Conservation (phyloP, 2,329 filamentous ascomycete genomes). For the Fusarium hainanense region DNA sequence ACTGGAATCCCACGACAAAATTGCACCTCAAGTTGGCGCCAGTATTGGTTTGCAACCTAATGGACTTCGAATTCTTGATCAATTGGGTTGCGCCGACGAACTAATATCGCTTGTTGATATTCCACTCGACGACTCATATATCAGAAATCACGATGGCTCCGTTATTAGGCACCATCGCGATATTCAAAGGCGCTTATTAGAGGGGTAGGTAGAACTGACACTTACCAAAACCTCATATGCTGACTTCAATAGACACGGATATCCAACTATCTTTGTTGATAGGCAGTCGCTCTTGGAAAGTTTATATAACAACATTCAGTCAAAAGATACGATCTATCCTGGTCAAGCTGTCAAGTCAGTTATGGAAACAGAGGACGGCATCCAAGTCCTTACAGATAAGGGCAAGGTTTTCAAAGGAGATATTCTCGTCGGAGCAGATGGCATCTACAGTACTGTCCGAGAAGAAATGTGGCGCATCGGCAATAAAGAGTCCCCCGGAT, state of each 20-base stretch:
- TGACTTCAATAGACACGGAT: conserved; percentile 41
- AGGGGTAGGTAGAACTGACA: background rate
- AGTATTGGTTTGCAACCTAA: conserved; percentile 59
- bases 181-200: rapidly evolving
- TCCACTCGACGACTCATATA: background rate
- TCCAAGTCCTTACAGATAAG: background rate
- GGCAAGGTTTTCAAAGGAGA: conserved; percentile 44
- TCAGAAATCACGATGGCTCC: background rate
- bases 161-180: background rate
- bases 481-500: background rate
- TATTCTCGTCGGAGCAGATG: conserved; percentile 55
- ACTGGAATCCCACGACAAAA: conserved; percentile 55
- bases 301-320: conserved; percentile 49
- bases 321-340: conserved; percentile 42
- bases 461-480: conserved; percentile 45
- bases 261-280: conserved; percentile 51
- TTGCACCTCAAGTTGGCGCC: conserved; percentile 60
- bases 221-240: rapidly evolving
- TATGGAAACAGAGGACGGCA: background rate
- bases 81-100: conserved; percentile 39
- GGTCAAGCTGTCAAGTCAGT: conserved; percentile 23
- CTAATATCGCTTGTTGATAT: background rate
- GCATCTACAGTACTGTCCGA: conserved; percentile 54
- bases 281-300: conserved; percentile 50
- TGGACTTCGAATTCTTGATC: conserved; percentile 60